A percentile compares a stretch with the other conserved stretches of the same genome.
Evolutionary conservation across 108 stramenopile species (phyloP).

Genomic region (Epithemia pelagica): DNA sequence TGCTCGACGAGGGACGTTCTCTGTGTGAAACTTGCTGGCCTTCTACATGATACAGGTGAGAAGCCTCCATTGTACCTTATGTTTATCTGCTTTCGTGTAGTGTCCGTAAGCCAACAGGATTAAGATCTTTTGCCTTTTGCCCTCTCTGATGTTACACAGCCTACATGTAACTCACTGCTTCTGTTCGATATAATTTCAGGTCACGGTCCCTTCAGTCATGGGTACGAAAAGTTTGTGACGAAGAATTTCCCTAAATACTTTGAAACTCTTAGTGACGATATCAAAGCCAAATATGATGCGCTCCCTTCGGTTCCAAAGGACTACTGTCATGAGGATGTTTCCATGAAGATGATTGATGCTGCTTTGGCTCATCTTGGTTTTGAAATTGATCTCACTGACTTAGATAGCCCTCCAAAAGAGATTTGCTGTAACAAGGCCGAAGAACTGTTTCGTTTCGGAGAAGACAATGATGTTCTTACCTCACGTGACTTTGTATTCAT

Average conservation of each 20-base stretch:
- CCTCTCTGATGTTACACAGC: not conserved
- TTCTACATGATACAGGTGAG: constrained; percentile 89
- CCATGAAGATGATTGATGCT: constrained; percentile 73
- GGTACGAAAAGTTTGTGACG: constrained; percentile 40
- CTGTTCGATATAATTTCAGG: too few species aligned
- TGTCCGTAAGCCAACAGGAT: constrained; percentile 5
- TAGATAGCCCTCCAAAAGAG: constrained; percentile 70
- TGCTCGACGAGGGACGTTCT: constrained; percentile 78
- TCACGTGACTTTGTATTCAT: constrained; percentile 84
- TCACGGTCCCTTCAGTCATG: constrained; percentile 87
- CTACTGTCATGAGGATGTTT: constrained; percentile 72
- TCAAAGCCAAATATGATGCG: constrained; percentile 23
- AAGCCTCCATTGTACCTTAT: not conserved
- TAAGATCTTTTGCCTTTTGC: not conserved
- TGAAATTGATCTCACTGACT: constrained; percentile 45
- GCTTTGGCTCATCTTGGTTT: constrained; percentile 49
- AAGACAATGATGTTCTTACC: constrained; percentile 72
- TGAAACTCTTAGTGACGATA: constrained; percentile 21
- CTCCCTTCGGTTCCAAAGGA: constrained; percentile 22
- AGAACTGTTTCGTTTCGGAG: not conserved
- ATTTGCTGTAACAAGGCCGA: constrained; percentile 27
- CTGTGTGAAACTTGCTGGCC: constrained; percentile 90
- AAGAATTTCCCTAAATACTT: constrained; percentile 29
- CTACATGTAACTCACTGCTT: not conserved
- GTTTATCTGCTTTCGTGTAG: too few species aligned